Evolutionary conservation across 768 basidiomycete species (phyloP).

Genomic region (Collybia mongolica): DNA sequence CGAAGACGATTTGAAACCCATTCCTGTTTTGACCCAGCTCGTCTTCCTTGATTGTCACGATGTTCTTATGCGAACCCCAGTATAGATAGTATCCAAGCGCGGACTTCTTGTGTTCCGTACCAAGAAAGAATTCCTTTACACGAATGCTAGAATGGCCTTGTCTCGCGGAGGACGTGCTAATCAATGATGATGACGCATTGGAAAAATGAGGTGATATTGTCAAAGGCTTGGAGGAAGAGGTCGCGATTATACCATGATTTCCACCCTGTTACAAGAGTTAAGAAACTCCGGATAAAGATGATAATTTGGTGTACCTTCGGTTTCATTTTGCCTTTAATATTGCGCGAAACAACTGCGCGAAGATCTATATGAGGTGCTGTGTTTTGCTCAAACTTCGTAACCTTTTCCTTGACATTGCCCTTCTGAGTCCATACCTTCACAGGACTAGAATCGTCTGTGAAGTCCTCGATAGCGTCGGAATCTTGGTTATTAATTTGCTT

Average conservation of each 20-base stretch:
- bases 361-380: constrained; percentile 9
- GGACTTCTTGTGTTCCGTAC: constrained; percentile 12
- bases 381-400: background rate
- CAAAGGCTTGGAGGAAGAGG: background rate
- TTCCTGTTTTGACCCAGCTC: background rate
- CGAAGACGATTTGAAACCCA: background rate
- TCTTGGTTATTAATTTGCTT: background rate
- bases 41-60: constrained; percentile 3
- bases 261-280: background rate
- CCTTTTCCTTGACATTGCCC: constrained; percentile 4
- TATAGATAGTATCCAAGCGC: constrained; percentile 9
- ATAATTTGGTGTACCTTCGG: constrained; percentile 7
- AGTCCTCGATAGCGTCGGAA: constrained; percentile 12
- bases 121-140: constrained; percentile 23
- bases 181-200: too few relatives aligned
- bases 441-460: background rate
- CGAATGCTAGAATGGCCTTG: too few relatives aligned
- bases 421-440: background rate
- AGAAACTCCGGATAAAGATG: background rate
- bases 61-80: background rate
- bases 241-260: background rate
- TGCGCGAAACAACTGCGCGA: background rate
- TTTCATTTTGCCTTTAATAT: constrained; percentile 15
- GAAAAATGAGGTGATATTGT: too few relatives aligned
- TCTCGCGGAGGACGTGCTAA: constrained; percentile 8